Evolutionary conservation across 148 eudicot genomes (phyloP), one percentile per base, ranked within the genome.

Genomic region (Rhododendron williamsianum): DNA sequence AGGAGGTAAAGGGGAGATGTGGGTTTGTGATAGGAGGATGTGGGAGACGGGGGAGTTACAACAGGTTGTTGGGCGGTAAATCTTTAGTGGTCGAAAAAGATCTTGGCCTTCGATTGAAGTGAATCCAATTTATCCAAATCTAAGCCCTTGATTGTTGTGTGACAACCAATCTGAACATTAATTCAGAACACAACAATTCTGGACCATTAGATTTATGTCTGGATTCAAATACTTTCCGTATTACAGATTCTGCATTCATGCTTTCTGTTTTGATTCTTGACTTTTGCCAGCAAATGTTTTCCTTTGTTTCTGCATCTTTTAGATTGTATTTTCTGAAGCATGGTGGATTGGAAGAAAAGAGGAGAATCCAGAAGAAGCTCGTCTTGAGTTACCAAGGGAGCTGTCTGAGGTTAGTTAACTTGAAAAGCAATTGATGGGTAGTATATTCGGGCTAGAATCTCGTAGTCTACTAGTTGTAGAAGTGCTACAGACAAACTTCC

Each of bases 251-350:
- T n/a, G 30, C 80, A 21, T 83, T 12, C 43, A 30, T 51, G 43
- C 80, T 43, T 65, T 63, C 60, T 60, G 71, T 82, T 56, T 51
- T 87, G 35, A 49, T 25, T 77, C 38, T 78, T 87, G 82, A 69
- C 58, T n/a, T 48, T 72, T 83, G 80, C 69, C 16, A n/a, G 45
- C 6, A n/a, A 67, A 21, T 11, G 0, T 72, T 63, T 80, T 80
- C 23, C 16, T 84, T 41, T 63, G 23, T 69, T 81, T 86, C 51
- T 87, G 78, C 65, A 49, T 56, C 54, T 67, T 88, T 85, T 91
- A 96, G 99, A 89, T 96, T 82, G 97, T 95, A 86, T 96, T 96
- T 90, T 96, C 99, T 69, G 99, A 96, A 83, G 98, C 96, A 85
- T 96, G 93, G 87, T 96, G 98, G 99, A 91, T 96, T 46, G 98